A percentile compares a stretch with the other conserved stretches of the same genome.
These are phyloP conservation scores for Exophiala phaeomuriformis DNA, from an alignment of 2,329 filamentous ascomycete genomes.

Conservation along the genomic window DNA sequence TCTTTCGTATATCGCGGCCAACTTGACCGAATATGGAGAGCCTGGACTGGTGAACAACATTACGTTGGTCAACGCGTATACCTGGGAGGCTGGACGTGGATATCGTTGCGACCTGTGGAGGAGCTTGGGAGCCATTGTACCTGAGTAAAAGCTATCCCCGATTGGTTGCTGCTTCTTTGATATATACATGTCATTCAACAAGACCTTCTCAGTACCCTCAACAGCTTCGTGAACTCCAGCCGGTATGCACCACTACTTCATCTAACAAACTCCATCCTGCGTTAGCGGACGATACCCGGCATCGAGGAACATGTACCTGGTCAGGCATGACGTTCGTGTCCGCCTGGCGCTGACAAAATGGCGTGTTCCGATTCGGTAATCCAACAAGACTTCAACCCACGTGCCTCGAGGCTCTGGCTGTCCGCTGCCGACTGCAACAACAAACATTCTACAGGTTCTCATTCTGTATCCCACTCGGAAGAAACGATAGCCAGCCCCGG, in stretches of 20 bases:
- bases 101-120: conserved; percentile 41
- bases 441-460: neutral
- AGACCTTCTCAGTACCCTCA: too few species aligned
- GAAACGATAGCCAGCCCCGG: neutral
- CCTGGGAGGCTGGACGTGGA: conserved; percentile 45
- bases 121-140: neutral
- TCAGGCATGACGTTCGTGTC: too few species aligned
- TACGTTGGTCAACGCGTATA: conserved; percentile 37
- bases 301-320: too few species aligned
- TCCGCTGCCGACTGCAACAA: neutral
- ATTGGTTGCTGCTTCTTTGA: neutral
- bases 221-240: too few species aligned
- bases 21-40: conserved; percentile 25
- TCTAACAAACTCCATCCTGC: too few species aligned
- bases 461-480: neutral
- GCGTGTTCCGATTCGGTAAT: neutral
- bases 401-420: conserved; percentile 1
- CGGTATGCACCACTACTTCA: too few species aligned
- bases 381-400: neutral
- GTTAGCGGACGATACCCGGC: too few species aligned
- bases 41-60: conserved; percentile 37
- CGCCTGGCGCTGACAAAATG: too few species aligned
- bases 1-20: too few species aligned
- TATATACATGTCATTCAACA: too few species aligned
- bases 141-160: neutral